Conservation (phyloP, 805 yeast species). For the Ogataea paraovalis region DNA sequence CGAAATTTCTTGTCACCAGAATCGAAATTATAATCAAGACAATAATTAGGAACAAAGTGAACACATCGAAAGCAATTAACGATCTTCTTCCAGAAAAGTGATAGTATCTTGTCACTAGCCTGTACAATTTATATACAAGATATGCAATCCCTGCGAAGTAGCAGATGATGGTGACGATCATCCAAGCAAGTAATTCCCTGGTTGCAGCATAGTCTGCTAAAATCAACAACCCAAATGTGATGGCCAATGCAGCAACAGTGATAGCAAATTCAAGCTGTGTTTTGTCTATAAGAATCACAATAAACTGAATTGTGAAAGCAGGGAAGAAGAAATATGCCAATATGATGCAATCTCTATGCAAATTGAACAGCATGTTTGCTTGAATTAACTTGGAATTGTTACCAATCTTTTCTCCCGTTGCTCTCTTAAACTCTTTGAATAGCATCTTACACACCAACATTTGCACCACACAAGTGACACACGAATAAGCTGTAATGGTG, state of each 20-base stretch:
- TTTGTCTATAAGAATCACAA: constrained; percentile 36
- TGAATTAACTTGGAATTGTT: constrained; percentile 31
- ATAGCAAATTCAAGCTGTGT: constrained; percentile 39
- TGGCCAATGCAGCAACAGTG: constrained; percentile 28
- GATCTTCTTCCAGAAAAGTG: constrained; percentile 40
- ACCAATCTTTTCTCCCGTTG: constrained; percentile 30
- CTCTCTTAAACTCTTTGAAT: not conserved
- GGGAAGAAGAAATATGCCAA: constrained; percentile 38
- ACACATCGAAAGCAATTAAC: constrained; percentile 37
- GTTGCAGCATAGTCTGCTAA: constrained; percentile 38
- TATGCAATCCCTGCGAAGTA: constrained; percentile 37
- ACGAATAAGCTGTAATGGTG: constrained; percentile 35
- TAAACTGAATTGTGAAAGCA: constrained; percentile 42
- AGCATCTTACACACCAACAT: constrained; percentile 1
- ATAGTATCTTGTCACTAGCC: constrained; percentile 32
- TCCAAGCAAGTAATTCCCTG: constrained; percentile 26
- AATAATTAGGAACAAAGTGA: constrained; percentile 32
- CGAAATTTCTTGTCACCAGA: constrained; percentile 9
- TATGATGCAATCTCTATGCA: constrained; percentile 33
- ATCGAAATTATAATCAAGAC: constrained; percentile 23
- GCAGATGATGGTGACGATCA: constrained; percentile 21
- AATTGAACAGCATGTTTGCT: constrained; percentile 35
- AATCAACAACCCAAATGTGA: constrained; percentile 31
- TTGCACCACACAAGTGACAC: constrained; percentile 33
- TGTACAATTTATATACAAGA: constrained; percentile 36